Percentiles rank a stretch among this genome's conserved stretches.
These are phyloP conservation scores for Clarireedia paspali DNA, from an alignment of 2,329 filamentous ascomycete genomes.

Conservation along the genomic window DNA sequence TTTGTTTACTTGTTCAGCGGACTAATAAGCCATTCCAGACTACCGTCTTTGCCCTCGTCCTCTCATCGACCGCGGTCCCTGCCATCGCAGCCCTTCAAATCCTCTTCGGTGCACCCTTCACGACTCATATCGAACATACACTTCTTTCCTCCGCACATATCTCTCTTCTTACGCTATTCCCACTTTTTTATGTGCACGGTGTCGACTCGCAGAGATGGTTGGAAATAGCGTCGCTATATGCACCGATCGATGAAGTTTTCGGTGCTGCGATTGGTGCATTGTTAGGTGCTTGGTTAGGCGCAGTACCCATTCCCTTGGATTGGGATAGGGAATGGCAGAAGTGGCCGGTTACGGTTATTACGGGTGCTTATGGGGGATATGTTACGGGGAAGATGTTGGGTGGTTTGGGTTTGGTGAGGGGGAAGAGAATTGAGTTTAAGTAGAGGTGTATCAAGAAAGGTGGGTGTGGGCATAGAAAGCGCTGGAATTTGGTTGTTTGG, in stretches of 20 bases:
- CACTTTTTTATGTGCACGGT: slow-evolving; percentile 79
- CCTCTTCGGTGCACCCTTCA: slow-evolving; percentile 86
- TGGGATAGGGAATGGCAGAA: slow-evolving; percentile 99
- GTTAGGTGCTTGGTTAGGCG: slow-evolving; percentile 84
- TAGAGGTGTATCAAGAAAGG: slow-evolving; percentile 8
- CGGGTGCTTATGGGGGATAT: slow-evolving; percentile 75
- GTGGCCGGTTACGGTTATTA: slow-evolving; percentile 89
- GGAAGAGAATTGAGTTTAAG: slow-evolving; percentile 28
- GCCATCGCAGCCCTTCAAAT: slow-evolving; percentile 52
- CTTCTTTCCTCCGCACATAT: slow-evolving; percentile 75
- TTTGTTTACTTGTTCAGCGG: background rate
- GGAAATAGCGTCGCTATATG: slow-evolving; percentile 57
- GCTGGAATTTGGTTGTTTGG: too few species aligned
- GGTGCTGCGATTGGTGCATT: slow-evolving; percentile 72
- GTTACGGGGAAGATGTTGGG: slow-evolving; percentile 59
- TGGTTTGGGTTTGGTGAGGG: slow-evolving; percentile 27
- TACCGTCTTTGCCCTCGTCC: slow-evolving; percentile 58
- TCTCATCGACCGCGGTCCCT: slow-evolving; percentile 41
- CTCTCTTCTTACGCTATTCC: slow-evolving; percentile 68
- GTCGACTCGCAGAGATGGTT: slow-evolving; percentile 65
- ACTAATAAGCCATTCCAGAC: background rate
- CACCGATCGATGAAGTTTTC: slow-evolving; percentile 76
- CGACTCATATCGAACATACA: slow-evolving; percentile 73
- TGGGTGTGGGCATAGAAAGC: too few species aligned
- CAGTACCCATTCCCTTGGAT: slow-evolving; percentile 90